These are phyloP conservation scores for Malus hybrid DNA, from an alignment of 331 rosid genomes.

Conservation along the genomic window DNA sequence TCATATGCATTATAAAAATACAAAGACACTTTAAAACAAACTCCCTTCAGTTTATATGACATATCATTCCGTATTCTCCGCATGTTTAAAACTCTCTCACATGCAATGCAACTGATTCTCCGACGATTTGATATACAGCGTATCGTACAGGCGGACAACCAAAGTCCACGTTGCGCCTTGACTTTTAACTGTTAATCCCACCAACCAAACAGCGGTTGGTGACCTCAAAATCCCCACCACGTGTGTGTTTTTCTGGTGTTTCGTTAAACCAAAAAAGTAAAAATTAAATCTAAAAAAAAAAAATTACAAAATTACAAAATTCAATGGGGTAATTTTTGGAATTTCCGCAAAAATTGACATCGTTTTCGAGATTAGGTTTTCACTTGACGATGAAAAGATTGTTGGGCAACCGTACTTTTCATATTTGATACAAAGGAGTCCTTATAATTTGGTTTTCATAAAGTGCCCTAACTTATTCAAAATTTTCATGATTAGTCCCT, in stretches of 20 bases:
- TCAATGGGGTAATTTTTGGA: background rate
- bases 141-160: background rate
- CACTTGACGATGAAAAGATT: no score
- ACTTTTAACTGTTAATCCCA: background rate
- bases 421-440: slow-evolving; percentile 11
- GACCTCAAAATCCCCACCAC: background rate
- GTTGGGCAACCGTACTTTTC: slow-evolving; percentile 22
- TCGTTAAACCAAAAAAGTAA: background rate
- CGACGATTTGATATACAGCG: no score
- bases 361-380: background rate
- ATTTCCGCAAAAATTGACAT: background rate
- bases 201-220: background rate
- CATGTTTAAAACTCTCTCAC: no score
- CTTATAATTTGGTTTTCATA: slow-evolving; percentile 15
- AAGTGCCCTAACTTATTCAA: background rate
- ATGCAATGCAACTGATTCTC: no score
- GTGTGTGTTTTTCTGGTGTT: background rate
- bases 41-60: no score
- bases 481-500: background rate
- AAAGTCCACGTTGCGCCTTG: background rate
- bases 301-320: no score
- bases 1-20: no score
- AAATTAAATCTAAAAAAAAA: background rate
- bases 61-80: rapidly evolving
- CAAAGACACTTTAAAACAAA: no score